Percentiles rank a stretch among this genome's conserved stretches.
Evolutionary conservation across 768 basidiomycete genomes (phyloP).

Genomic region (Podaxis mareebaensis): DNA sequence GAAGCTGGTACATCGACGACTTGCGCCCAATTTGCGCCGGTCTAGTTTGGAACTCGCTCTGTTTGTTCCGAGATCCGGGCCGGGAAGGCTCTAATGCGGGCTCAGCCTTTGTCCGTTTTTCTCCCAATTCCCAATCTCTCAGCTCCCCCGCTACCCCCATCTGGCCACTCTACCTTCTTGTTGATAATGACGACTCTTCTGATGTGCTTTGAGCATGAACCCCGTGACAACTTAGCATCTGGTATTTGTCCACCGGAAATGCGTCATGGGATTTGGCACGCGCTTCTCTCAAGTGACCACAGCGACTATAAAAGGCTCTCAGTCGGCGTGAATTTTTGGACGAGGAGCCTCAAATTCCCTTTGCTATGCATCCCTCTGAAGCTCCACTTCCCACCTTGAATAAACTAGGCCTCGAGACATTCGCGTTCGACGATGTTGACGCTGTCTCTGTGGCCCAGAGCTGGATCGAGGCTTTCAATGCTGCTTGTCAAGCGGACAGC

Average conservation of each 20-base stretch:
- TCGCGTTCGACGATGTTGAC: conserved; percentile 34
- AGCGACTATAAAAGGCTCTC: conserved; percentile 4
- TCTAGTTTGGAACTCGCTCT: no score
- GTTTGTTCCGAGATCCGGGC: no score
- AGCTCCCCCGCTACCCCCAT: background rate
- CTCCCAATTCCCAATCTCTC: no score
- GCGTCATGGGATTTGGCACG: background rate
- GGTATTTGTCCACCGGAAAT: background rate
- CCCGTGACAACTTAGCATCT: background rate
- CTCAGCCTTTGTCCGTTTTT: no score
- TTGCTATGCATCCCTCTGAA: conserved; percentile 23
- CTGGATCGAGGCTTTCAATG: conserved; percentile 44
- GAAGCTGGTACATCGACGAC: no score
- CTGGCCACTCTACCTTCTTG: background rate
- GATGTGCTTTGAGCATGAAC: background rate
- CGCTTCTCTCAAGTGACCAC: background rate
- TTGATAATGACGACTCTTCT: background rate
- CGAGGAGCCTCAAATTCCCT: background rate
- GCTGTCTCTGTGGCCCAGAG: conserved; percentile 32
- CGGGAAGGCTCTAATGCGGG: no score
- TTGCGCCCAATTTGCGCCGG: background rate
- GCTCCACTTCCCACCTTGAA: conserved; percentile 29
- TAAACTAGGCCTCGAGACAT: conserved; percentile 27
- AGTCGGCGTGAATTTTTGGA: background rate
- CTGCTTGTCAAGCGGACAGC: conserved; percentile 32